Evolutionary conservation across 345 rosid genomes (phyloP), one percentile per base, ranked within the genome.

Genomic region (Microcos paniculata): DNA sequence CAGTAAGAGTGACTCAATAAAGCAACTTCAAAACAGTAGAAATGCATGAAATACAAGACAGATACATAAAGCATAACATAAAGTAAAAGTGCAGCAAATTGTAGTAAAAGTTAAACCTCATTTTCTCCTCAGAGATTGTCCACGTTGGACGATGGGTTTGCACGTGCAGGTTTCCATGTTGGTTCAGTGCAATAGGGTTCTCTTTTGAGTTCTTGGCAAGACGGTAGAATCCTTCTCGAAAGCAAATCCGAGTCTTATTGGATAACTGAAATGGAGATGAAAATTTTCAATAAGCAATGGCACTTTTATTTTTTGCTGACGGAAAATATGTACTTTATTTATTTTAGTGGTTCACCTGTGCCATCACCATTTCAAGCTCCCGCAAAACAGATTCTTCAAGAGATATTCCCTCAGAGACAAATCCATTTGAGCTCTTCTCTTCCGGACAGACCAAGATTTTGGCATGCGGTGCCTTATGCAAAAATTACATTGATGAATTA

Each of bases 151-250:
- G 38, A 16, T 78, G 40, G 48, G 26, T 66, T 73, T 75, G 88
- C 73, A 62, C 18, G 19, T 31, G n/a, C 33, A 74, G 45, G 42
- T 78, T 69, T 72, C 75, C 77, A 59, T 53, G 72, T 46, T 84
- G 66, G 81, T 71, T 56, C 2, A 23, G 49, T 30, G 23, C 19
- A 19, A 52, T 45, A 8, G 11, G 53, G 55, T 79, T 80, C 62
- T 83, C 82, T 57, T 70, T 78, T 12, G 98, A 85, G 80, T 83
- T 84, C 82, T 84, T 84, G 30, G 98, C 94, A 59, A 94, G 93
- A 43, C 98, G 98, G 80, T 94, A 91, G 74, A 94, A 80, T 19
- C 94, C 90, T 82, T 91, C 95, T 24, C 94, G 91, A 66, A 95
- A 85, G 83, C 97, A 90, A 56, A 89, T 87, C 28, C 98, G 85